These are phyloP conservation scores for Penicillium hesseltinei DNA, from an alignment of 2,329 filamentous ascomycete genomes.

Conservation along the genomic window DNA sequence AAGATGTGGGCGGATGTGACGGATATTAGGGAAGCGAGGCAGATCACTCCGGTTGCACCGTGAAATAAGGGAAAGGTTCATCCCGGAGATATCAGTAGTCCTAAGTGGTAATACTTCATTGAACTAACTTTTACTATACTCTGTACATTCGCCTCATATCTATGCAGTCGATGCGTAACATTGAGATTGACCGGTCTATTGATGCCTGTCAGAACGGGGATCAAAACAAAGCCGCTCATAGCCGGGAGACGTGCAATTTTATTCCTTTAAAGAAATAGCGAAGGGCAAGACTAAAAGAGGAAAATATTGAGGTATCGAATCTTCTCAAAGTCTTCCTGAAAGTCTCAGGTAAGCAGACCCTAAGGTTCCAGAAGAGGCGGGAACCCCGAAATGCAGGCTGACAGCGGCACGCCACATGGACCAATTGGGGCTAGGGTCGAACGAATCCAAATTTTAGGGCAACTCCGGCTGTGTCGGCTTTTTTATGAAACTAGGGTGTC, in stretches of 20 bases:
- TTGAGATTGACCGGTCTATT: background rate
- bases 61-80: background rate
- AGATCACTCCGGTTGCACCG: background rate
- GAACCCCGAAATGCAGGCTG: background rate
- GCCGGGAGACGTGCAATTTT: background rate
- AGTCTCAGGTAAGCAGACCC: background rate
- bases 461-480: slow-evolving; percentile 2
- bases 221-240: background rate
- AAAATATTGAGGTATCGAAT: background rate
- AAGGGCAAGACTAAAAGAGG: background rate
- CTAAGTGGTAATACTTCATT: background rate
- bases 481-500: background rate
- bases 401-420: slow-evolving; percentile 1
- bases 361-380: background rate
- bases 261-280: background rate
- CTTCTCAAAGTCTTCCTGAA: background rate
- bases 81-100: background rate
- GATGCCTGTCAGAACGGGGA: background rate
- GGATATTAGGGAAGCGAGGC: background rate
- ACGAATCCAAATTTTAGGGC: background rate
- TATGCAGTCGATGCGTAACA: background rate
- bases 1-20: background rate
- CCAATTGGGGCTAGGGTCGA: background rate
- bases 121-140: background rate
- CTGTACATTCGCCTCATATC: no score